phyloP scores from a whole-genome alignment of 139 green algal genomes.

The Chlorella sp. region DNA sequence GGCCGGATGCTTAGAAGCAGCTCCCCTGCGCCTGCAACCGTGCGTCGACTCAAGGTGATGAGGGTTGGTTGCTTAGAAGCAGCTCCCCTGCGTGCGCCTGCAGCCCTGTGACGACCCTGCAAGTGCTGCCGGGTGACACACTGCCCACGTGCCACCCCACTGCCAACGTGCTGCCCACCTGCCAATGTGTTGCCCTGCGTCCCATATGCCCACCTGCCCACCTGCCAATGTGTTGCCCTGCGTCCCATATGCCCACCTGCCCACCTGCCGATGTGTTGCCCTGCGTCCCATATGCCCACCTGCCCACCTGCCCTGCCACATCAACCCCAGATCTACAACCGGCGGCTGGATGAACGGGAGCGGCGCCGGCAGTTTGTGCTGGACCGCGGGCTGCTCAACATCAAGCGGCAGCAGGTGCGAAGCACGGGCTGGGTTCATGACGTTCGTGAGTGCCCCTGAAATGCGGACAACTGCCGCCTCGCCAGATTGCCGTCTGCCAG shows the following conservation, averaged over 20 bases:
- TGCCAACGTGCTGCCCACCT: neutral
- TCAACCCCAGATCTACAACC: slow-evolving; percentile 83
- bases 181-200: neutral
- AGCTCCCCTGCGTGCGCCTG: no score
- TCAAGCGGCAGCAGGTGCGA: slow-evolving; percentile 55
- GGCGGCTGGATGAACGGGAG: slow-evolving; percentile 71
- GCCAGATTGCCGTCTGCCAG: neutral
- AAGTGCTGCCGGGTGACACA: neutral
- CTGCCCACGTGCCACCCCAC: neutral
- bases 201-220: neutral
- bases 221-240: neutral
- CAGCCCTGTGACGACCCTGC: no score
- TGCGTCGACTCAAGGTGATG: no score
- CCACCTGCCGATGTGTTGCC: neutral
- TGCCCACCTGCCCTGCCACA: neutral
- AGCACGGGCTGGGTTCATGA: neutral
- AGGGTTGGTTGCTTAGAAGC: no score
- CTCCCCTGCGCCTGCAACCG: no score
- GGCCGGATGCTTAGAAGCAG: no score
- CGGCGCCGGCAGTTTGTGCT: slow-evolving; percentile 77
- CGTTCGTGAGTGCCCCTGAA: neutral
- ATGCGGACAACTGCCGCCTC: neutral
- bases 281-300: neutral
- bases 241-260: neutral
- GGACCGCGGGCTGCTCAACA: slow-evolving; percentile 74